Evolutionary conservation across 106 monocot species (phyloP).

Genomic region (Allium sativum): DNA sequence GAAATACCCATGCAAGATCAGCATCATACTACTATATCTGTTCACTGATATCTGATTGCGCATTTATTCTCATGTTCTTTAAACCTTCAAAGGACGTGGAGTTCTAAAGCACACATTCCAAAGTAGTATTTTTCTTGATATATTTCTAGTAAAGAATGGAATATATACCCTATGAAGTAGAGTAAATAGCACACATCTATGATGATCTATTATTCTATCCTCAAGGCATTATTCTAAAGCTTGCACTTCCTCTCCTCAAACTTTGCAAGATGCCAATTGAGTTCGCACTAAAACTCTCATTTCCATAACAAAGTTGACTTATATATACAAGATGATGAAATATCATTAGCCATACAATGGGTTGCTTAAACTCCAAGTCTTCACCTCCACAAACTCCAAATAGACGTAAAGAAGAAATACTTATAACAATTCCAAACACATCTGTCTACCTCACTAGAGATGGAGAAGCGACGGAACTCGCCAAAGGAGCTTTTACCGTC

Average conservation of each 20-base stretch:
- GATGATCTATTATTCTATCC: background rate
- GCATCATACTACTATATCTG: no score
- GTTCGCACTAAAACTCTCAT: background rate
- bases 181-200: constrained; percentile 3
- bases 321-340: background rate
- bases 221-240: constrained; percentile 23
- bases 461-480: constrained; percentile 32
- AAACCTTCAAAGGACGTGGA: no score
- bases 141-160: constrained; percentile 26
- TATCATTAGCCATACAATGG: constrained; percentile 15
- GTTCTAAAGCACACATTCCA: no score
- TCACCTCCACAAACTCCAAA: constrained; percentile 12
- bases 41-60: no score
- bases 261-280: constrained; percentile 3
- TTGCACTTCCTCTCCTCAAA: background rate
- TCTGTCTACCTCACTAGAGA: constrained; percentile 38
- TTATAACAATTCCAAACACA: constrained; percentile 49
- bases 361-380: constrained; percentile 13
- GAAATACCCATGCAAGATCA: no score
- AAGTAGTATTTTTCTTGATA: background rate
- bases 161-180: constrained; percentile 14
- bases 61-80: no score
- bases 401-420: constrained; percentile 32
- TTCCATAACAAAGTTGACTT: background rate
- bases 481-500: constrained; percentile 42